Evolutionary conservation across 495 filamentous ascomycete genomes (phyloP), one percentile per base, ranked within the genome.

Genomic region (Diplogelasinospora grovesii): DNA sequence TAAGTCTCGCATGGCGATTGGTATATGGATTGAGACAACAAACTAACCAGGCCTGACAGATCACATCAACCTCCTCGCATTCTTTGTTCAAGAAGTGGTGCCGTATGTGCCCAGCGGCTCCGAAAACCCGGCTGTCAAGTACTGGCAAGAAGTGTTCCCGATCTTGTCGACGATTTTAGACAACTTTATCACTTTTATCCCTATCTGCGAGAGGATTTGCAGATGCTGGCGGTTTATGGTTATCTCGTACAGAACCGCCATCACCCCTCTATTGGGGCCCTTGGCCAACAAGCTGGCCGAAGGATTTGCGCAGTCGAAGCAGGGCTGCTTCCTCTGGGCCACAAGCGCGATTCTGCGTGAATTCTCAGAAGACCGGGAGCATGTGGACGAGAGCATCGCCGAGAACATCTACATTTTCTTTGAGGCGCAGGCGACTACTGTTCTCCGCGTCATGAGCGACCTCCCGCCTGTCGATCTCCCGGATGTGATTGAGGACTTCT

Each of bases 401-500:
- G 73, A 82, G 32, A 79, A 85, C 38, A 89, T 97, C 34, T 97
- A 89, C 67, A 73, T 79, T 27, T 99, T 99, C 69, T 92, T 94
- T 56, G 87, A 96, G 58, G 84, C 86, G 45, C 92, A 99, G 61
- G 81, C 86, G 5, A 77, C 82, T 15, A 85, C 78, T 22, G 94
- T 97, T 65, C 73, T 99, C 36, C 80, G 85, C 16, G 82, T 85
- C 47, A 73, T 99, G 65, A 95, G 87, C 64, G 85, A 90, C 50
- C 58, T 95, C 10, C 76, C 82, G 11, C 86, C 93, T 8, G 77
- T 82, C 52, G 88, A 96, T 48, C 71, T 97, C 8, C 89, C 93
- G 8, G 92, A 99, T 64, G 88, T 99, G 39, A 97, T 96, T 53
- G 92, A 99, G 64, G 92, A 99, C 57, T 99, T 95, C 67, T 99